Evolutionary conservation across 2,329 filamentous ascomycete genomes (phyloP).

Genomic region (Cladosporium phlei): DNA sequence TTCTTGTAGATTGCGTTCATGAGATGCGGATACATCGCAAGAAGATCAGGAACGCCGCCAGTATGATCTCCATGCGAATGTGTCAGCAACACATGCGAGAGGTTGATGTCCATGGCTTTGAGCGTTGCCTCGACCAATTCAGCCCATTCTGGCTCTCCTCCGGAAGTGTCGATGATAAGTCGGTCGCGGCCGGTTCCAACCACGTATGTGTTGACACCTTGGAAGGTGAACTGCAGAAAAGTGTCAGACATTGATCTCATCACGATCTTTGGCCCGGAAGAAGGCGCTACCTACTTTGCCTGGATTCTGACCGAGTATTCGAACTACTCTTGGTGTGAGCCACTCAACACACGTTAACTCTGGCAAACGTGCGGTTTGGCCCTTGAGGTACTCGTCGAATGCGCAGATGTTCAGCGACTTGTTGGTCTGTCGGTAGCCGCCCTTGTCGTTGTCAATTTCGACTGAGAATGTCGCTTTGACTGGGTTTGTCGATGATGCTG

Average conservation of each 20-base stretch:
- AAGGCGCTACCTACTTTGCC: conserved; percentile 15
- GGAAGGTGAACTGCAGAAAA: conserved; percentile 29
- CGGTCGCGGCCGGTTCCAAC: conserved; percentile 34
- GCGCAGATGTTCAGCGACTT: conserved; percentile 22
- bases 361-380: conserved; percentile 18
- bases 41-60: conserved; percentile 38
- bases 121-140: conserved; percentile 34
- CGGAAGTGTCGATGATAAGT: conserved; percentile 36
- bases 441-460: conserved; percentile 16
- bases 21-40: conserved; percentile 30
- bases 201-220: conserved; percentile 41
- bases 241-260: neutral
- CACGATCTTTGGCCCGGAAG: neutral
- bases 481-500: neutral
- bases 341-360: conserved; percentile 19
- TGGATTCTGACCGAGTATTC: conserved; percentile 24
- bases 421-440: conserved; percentile 25
- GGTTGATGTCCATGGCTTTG: conserved; percentile 20
- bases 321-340: conserved; percentile 20
- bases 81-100: conserved; percentile 42
- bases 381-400: conserved; percentile 23
- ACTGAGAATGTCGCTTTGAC: neutral
- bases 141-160: conserved; percentile 33
- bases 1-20: conserved; percentile 36
- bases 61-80: conserved; percentile 46